Evolutionary conservation across 2,329 filamentous ascomycete genomes (phyloP), one percentile per base, ranked within the genome.

Genomic region (Xylariaceae sp.): DNA sequence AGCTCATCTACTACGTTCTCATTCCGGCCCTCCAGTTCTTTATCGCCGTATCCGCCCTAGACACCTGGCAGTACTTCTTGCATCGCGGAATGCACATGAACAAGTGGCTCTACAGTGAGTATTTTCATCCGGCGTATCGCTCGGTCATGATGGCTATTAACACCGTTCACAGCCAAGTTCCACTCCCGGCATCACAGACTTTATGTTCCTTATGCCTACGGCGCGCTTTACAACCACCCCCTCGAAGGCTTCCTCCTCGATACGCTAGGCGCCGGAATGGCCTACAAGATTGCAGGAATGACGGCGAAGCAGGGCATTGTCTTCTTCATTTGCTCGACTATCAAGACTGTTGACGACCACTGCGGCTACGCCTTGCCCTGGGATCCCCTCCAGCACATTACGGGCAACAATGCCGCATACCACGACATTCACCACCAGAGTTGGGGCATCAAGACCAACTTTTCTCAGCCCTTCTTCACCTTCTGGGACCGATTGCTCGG

Each of bases 341-440:
- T 97, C 79, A 99, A 99, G 80, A 97, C 94, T 0, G 91, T 97
- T 30, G 92, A 97, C 71, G 94, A 99, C 72, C 94, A 99, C 77
- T 97, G 93, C 74, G 94, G 94, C 65, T 99, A 97, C 72, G 82
- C 86, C n/a, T 87, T 99, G 62, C 94, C 94, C 1, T 97, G 89
- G 85, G 94, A 99, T 74, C 93, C 93, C 1, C 80, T 97, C 56
- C 92, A 97, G 80, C 87, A 88, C 71, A 81, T 97, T 62, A 96
- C 92, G 50, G 89, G 89, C 73, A 97, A 99, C 80, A 97, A 97
- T 68, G 93, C 94, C 30, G 88, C 87, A 42, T 99, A 97, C 75
- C 94, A 99, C 72, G 94, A 99, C 71, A 93, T 99, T 60, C 94
- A 99, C 76, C 94, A 99, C 77, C 94, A 99, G 76, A 95, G 90